A percentile compares a stretch with the other conserved stretches of the same genome.
phyloP scores from a whole-genome alignment of 2,329 filamentous ascomycete genomes.

The Nemania serpens region DNA sequence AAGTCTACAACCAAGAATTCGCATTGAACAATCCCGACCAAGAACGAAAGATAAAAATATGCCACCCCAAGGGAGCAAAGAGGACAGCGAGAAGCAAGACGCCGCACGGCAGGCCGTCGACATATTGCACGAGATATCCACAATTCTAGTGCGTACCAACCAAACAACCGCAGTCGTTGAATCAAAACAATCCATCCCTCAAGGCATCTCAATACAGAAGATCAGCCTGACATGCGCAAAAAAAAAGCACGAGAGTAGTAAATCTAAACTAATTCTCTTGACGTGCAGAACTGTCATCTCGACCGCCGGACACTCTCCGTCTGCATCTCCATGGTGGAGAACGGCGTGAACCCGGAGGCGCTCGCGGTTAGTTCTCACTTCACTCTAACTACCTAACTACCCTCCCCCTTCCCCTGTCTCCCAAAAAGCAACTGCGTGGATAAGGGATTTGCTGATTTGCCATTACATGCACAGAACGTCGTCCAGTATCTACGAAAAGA shows the following conservation, averaged over 20 bases:
- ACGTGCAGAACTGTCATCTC: slow-evolving; percentile 81
- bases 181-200: too few species aligned
- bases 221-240: too few species aligned
- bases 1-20: not conserved
- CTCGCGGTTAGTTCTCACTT: slow-evolving; percentile 70
- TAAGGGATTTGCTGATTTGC: too few species aligned
- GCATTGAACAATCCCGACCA: too few species aligned
- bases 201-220: not conserved
- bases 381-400: too few species aligned
- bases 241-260: too few species aligned
- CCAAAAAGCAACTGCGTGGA: too few species aligned
- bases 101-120: slow-evolving; percentile 83
- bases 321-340: slow-evolving; percentile 96
- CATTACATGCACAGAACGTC: slow-evolving; percentile 53
- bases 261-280: not conserved
- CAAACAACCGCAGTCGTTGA: not conserved
- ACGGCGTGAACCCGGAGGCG: slow-evolving; percentile 94
- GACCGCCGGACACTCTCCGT: slow-evolving; percentile 90
- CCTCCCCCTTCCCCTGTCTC: too few species aligned
- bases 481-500: slow-evolving; percentile 64
- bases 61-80: slow-evolving; percentile 43
- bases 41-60: slow-evolving; percentile 2
- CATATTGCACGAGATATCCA: slow-evolving; percentile 83
- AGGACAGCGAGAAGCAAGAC: slow-evolving; percentile 68
- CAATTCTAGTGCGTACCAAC: slow-evolving; percentile 73